These are phyloP conservation scores for Thielaviopsis euricoi DNA, from an alignment of 2,329 filamentous ascomycete genomes.

Conservation along the genomic window DNA sequence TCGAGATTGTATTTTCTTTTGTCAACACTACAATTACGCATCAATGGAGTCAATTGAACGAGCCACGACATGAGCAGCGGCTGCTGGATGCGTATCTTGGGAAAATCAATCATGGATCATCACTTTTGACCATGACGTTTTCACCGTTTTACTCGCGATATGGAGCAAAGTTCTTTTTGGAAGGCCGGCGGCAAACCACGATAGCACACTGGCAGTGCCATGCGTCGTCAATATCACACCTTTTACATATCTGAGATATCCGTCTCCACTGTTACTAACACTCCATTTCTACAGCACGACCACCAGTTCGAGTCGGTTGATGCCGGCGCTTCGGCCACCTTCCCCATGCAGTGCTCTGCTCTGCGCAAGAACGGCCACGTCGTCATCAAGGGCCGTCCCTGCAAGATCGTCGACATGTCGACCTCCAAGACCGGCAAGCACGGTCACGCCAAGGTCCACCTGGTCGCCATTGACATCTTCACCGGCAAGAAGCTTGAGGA, in stretches of 20 bases:
- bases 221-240: neutral
- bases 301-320: conserved; percentile 78
- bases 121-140: neutral
- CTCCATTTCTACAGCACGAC: conserved; percentile 36
- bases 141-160: neutral
- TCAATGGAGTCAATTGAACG: neutral
- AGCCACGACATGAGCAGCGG: neutral
- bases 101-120: neutral
- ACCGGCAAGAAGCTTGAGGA: conserved; percentile 99
- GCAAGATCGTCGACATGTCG: conserved; percentile 99
- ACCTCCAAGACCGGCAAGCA: conserved; percentile 99
- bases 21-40: neutral
- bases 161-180: neutral
- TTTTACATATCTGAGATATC: conserved; percentile 5
- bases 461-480: conserved; percentile 98
- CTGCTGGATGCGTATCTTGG: neutral
- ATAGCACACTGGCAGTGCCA: neutral
- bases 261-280: neutral
- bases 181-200: neutral
- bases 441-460: conserved; percentile 99
- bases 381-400: conserved; percentile 95
- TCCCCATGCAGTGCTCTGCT: conserved; percentile 98
- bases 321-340: conserved; percentile 89
- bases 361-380: conserved; percentile 99
- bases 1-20: neutral